These are phyloP conservation scores for Capsicum chinense DNA, from an alignment of 257 asterid genomes.

Conservation along the genomic window DNA sequence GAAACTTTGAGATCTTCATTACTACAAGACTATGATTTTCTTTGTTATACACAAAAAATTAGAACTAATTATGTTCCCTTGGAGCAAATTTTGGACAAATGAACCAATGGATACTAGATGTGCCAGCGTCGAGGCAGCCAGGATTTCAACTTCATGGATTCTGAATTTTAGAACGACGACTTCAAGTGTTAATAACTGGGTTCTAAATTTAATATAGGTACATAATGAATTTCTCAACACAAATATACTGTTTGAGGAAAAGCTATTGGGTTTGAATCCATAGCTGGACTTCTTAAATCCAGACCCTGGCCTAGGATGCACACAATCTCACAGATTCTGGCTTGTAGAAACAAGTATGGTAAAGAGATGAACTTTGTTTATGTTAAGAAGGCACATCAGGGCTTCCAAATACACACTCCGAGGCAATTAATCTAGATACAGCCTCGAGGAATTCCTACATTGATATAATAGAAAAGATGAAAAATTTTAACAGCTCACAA, in stretches of 20 bases:
- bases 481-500: neutral
- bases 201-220: neutral
- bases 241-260: neutral
- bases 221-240: neutral
- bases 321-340: neutral
- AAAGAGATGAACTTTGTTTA: too few species aligned
- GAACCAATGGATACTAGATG: neutral
- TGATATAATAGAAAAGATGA: neutral
- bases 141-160: neutral
- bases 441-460: neutral
- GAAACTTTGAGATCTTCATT: neutral
- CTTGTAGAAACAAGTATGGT: neutral
- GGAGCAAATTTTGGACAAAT: neutral
- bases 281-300: neutral
- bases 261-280: neutral
- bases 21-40: neutral
- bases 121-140: too few species aligned
- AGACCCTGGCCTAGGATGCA: constrained; percentile 16
- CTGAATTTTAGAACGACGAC: neutral
- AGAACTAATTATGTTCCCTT: neutral
- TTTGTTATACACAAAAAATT: neutral
- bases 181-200: neutral
- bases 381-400: neutral
- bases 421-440: neutral
- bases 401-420: neutral